Conservation (phyloP, 2,329 filamentous ascomycete species). For the Pyricularia pennisetigena region DNA sequence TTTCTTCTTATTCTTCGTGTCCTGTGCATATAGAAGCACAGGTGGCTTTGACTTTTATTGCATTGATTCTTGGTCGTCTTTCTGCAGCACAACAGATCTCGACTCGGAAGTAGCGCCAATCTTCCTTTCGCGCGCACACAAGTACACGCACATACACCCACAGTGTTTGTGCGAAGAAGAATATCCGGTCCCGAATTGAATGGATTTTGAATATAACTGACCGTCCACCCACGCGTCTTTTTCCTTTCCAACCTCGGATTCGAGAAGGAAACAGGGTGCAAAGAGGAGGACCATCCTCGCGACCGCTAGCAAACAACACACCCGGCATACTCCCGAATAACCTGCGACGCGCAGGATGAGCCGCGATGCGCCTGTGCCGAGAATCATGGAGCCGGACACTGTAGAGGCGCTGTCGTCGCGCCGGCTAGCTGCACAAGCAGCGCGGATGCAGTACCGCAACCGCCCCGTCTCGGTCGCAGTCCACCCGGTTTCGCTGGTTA, state of each 20-base stretch:
- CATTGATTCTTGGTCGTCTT: background rate
- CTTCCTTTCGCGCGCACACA: background rate
- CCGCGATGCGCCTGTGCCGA: conserved; percentile 21
- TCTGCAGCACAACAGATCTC: background rate
- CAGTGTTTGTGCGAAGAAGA: background rate
- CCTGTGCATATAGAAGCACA: background rate
- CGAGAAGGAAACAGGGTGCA: background rate
- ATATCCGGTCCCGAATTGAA: background rate
- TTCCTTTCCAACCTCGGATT: background rate
- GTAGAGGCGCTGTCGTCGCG: conserved; percentile 9
- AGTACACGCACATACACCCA: background rate
- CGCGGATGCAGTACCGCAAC: conserved; percentile 49
- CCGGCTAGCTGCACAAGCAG: conserved; percentile 17
- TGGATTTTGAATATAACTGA: background rate
- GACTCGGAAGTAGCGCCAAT: background rate
- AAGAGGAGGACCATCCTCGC: background rate
- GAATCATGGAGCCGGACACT: conserved; percentile 14
- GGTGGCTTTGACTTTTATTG: background rate
- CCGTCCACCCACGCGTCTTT: background rate
- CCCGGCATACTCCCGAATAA: background rate
- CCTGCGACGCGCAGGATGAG: conserved; percentile 18
- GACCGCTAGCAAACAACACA: background rate
- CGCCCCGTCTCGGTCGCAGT: conserved; percentile 69
- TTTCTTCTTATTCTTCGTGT: background rate
- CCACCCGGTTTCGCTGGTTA: conserved; percentile 85